A percentile compares a stretch with the other conserved stretches of the same genome.
Evolutionary conservation across 768 basidiomycete genomes (phyloP).

Genomic region (Crepidotus variabilis): DNA sequence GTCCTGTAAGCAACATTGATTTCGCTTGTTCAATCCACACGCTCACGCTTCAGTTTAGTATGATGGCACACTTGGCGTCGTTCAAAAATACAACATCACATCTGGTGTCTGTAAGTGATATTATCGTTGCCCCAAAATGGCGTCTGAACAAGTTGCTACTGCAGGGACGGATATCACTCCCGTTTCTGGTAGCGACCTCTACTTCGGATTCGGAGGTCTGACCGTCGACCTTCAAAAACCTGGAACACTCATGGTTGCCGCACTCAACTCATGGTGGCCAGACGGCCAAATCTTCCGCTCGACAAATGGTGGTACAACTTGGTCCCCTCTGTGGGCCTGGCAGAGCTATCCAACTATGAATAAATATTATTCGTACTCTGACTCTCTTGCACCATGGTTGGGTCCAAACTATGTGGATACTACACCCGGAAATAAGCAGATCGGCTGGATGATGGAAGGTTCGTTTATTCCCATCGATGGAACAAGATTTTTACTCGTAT

Average conservation of each 20-base stretch:
- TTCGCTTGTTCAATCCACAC: background rate
- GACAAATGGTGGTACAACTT: slow-evolving; percentile 52
- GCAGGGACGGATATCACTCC: slow-evolving; percentile 62
- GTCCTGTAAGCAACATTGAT: slow-evolving; percentile 35
- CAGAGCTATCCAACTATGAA: slow-evolving; percentile 39
- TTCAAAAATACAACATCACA: slow-evolving; percentile 51
- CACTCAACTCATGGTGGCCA: slow-evolving; percentile 62
- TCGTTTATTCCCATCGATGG: background rate
- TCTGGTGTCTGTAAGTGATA: slow-evolving; percentile 37
- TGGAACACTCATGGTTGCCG: slow-evolving; percentile 66
- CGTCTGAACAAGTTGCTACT: background rate
- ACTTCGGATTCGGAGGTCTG: slow-evolving; percentile 62
- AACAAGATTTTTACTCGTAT: background rate
- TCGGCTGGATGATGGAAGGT: slow-evolving; percentile 76
- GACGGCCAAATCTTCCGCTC: slow-evolving; percentile 66
- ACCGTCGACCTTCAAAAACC: slow-evolving; percentile 57
- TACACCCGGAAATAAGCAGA: slow-evolving; percentile 41
- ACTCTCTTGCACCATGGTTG: slow-evolving; percentile 57
- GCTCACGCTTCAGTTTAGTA: slow-evolving; percentile 28
- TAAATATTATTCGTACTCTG: slow-evolving; percentile 52
- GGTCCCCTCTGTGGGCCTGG: slow-evolving; percentile 61
- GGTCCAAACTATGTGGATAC: slow-evolving; percentile 45
- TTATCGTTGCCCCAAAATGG: background rate
- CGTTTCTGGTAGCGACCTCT: slow-evolving; percentile 51
- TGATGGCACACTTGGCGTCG: slow-evolving; percentile 49